Evolutionary conservation across 2,329 filamentous ascomycete species (phyloP), one percentile per base, ranked within the genome.

Genomic region (Cryphonectria carpinicola): DNA sequence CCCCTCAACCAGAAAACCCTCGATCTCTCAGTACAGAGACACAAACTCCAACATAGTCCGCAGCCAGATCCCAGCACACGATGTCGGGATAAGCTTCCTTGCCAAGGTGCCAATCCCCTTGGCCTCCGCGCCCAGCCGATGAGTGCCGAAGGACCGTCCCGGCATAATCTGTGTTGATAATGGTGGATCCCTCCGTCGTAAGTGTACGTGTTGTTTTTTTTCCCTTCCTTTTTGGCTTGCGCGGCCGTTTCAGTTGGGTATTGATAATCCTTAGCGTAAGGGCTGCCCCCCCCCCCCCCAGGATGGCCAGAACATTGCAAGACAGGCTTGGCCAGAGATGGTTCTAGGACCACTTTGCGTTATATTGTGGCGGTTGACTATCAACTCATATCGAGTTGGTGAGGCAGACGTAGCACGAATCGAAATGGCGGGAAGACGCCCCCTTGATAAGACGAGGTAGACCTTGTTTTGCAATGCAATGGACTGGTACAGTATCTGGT

Each of bases 101-200:
- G 58, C 58, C 58, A 61, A 61, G 58, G 58, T n/a, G 58, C 35
- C 58, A 61, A 39, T 32, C 14, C 17, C 8, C 35, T 61, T 61
- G 35, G 32, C 58, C 32, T 3, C 58, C 32, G 35, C 19, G 39
- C 22, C 28, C 54, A 32, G 54, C 54, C 28, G 54, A 32, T 8
- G 32, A 58, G 28, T 32, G 54, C 25, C 54, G n/a, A 58, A 28
- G 46, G 46, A 8, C 22, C 52, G 52, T 56, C n/a, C 25, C 52
- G 52, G 22, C 46, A 49, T 49, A 10, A 10, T 22, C 11, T 22
- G 19, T 49, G 7, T n/a, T 10, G 46, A 49, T 49, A n/a, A n/a
- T 49, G 46, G 46, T 49, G 46, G 46, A n/a, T 49, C 46, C 46
- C 8, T n/a, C 46, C 22, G 8, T n/a, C 46, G 46, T 10, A 46